These are phyloP conservation scores for Tricholoma matsutake DNA, from an alignment of 768 basidiomycete genomes.

Conservation along the genomic window DNA sequence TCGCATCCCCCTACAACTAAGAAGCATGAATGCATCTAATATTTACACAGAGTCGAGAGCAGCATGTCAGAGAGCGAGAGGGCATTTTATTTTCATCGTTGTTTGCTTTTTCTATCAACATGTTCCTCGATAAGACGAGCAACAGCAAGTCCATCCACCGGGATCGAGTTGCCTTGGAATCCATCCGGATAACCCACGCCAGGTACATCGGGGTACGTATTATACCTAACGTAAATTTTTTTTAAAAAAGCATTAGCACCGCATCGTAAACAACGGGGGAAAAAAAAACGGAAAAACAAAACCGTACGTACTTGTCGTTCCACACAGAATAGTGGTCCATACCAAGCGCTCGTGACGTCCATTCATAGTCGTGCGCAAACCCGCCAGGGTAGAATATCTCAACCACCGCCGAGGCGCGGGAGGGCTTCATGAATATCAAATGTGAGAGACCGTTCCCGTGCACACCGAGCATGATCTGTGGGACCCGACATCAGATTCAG, in stretches of 20 bases:
- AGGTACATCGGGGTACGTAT: slow-evolving; percentile 44
- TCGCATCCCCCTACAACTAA: neutral
- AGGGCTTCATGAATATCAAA: slow-evolving; percentile 80
- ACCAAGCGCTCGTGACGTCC: slow-evolving; percentile 71
- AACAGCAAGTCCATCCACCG: slow-evolving; percentile 63
- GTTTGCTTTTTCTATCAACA: slow-evolving; percentile 22
- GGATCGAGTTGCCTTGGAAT: slow-evolving; percentile 79
- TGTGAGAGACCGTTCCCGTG: slow-evolving; percentile 85
- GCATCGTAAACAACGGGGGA: slow-evolving; percentile 21
- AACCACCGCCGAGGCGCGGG: slow-evolving; percentile 74
- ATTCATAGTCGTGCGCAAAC: slow-evolving; percentile 86
- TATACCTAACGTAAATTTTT: slow-evolving; percentile 23
- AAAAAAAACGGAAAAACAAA: neutral
- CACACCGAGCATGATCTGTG: slow-evolving; percentile 64
- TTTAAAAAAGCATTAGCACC: neutral
- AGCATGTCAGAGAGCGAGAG: neutral
- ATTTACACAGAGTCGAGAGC: neutral
- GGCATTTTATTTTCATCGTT: neutral
- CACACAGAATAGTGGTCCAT: slow-evolving; percentile 76
- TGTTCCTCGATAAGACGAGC: slow-evolving; percentile 73
- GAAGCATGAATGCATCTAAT: neutral
- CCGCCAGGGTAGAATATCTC: slow-evolving; percentile 82
- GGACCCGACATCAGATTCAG: neutral
- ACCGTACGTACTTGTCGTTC: slow-evolving; percentile 62
- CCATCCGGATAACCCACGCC: slow-evolving; percentile 72